phyloP scores from a whole-genome alignment of 2,329 filamentous ascomycete species.

The Ceratocystis huliohia region DNA sequence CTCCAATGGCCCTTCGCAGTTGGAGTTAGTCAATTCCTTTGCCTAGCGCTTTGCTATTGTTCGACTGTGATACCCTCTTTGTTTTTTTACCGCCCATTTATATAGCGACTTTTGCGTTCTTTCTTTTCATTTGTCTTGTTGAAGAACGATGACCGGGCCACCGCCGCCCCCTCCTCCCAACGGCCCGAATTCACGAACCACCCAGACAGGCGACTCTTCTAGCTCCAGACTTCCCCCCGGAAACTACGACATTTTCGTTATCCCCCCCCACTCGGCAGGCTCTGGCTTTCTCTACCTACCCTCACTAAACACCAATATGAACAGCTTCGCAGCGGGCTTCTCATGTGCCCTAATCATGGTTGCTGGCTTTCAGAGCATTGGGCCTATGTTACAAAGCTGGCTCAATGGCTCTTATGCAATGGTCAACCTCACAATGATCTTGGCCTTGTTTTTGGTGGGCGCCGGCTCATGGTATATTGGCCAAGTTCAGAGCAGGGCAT shows the following conservation, averaged over 20 bases:
- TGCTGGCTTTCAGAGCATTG: constrained; percentile 57
- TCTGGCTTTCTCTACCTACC: constrained; percentile 90
- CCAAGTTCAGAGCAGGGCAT: constrained; percentile 29
- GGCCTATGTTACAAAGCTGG: constrained; percentile 63
- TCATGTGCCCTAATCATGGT: constrained; percentile 62
- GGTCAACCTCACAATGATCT: constrained; percentile 58
- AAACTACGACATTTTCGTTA: constrained; percentile 95
- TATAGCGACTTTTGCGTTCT: constrained; percentile 5
- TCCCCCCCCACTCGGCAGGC: constrained; percentile 81
- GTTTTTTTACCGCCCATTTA: neutral
- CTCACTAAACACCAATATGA: constrained; percentile 69
- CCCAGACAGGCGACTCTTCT: constrained; percentile 31
- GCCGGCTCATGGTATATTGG: constrained; percentile 59
- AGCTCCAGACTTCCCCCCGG: constrained; percentile 66
- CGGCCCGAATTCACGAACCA: constrained; percentile 60
- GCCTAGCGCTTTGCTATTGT: neutral
- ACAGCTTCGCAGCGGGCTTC: constrained; percentile 83
- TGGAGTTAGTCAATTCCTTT: constrained; percentile 1
- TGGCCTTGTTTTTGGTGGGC: constrained; percentile 61
- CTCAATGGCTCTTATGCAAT: constrained; percentile 56
- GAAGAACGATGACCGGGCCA: constrained; percentile 36
- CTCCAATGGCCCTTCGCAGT: constrained; percentile 4
- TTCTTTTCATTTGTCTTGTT: constrained; percentile 6
- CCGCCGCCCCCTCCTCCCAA: constrained; percentile 65
- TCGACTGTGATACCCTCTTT: constrained; percentile 9